Evolutionary conservation across 495 filamentous ascomycete species (phyloP).

Genomic region (Paragyromitra xinjiangensis): DNA sequence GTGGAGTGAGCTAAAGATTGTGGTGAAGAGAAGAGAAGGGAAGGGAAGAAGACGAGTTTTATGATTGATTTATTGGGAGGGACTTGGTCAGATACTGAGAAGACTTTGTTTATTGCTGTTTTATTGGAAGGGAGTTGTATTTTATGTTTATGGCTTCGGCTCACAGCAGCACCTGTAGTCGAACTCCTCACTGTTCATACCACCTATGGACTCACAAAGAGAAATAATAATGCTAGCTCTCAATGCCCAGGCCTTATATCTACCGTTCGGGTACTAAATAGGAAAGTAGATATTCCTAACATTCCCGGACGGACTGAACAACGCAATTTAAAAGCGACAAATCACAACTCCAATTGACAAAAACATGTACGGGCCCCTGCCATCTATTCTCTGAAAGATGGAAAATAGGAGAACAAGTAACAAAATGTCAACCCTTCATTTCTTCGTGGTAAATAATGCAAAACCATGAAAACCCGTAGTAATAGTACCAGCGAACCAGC

Average conservation of each 20-base stretch:
- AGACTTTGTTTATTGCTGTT: constrained; percentile 31
- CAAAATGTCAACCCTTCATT: constrained; percentile 36
- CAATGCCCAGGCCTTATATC: constrained; percentile 18
- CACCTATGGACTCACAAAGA: constrained; percentile 2
- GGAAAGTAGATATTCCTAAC: constrained; percentile 25
- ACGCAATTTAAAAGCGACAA: constrained; percentile 7
- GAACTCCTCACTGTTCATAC: constrained; percentile 3
- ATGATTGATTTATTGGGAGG: constrained; percentile 21
- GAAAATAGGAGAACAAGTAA: constrained; percentile 25
- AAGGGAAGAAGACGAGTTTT: constrained; percentile 3
- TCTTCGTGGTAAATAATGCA: constrained; percentile 43
- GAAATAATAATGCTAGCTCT: constrained; percentile 32
- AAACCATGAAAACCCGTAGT: constrained; percentile 40
- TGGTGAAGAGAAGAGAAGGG: not conserved
- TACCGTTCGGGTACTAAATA: constrained; percentile 12
- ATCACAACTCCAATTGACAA: constrained; percentile 19
- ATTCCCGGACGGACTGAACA: constrained; percentile 10
- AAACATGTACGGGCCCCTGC: not conserved
- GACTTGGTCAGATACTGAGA: not conserved
- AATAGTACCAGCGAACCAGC: constrained; percentile 36
- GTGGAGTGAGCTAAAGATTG: constrained; percentile 61
- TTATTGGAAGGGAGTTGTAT: constrained; percentile 26
- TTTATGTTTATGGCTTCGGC: constrained; percentile 24
- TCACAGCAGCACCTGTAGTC: constrained; percentile 14
- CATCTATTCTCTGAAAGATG: constrained; percentile 15